These are phyloP conservation scores for Dothiorella sarmentorum DNA, from an alignment of 2,329 filamentous ascomycete species.

Conservation along the genomic window DNA sequence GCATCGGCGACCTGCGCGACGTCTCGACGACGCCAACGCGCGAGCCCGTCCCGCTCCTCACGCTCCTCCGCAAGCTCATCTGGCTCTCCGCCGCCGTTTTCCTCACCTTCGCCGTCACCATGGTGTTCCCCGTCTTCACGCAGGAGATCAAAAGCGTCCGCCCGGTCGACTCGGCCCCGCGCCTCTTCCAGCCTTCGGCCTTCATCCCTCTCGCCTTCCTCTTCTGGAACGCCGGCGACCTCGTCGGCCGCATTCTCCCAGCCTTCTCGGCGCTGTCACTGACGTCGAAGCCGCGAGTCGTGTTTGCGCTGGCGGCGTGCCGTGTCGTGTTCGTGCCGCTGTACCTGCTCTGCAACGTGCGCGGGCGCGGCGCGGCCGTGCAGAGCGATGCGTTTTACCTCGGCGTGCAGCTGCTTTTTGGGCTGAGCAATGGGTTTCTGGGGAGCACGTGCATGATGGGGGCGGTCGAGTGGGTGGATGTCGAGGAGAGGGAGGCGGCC, in stretches of 20 bases:
- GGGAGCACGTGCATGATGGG: conserved; percentile 91
- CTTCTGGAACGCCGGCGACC: conserved; percentile 88
- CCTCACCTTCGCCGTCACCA: conserved; percentile 76
- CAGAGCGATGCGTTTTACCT: conserved; percentile 86
- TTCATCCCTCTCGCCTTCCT: conserved; percentile 92
- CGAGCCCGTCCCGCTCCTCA: conserved; percentile 57
- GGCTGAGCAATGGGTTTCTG: conserved; percentile 81
- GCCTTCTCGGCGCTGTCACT: conserved; percentile 55
- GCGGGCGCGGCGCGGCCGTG: conserved; percentile 68
- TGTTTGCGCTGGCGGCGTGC: conserved; percentile 65
- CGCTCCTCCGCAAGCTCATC: conserved; percentile 71
- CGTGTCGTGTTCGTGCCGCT: conserved; percentile 74
- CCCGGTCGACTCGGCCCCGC: conserved; percentile 41
- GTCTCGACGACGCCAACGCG: conserved; percentile 31
- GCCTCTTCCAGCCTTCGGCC: conserved; percentile 65
- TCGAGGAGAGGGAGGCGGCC: conserved; percentile 79
- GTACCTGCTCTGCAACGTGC: conserved; percentile 86
- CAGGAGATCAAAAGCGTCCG: conserved; percentile 44
- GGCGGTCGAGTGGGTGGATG: conserved; percentile 74
- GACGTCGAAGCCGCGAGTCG: conserved; percentile 58
- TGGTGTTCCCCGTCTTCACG: conserved; percentile 95
- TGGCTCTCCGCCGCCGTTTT: conserved; percentile 77
- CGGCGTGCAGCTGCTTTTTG: conserved; percentile 78
- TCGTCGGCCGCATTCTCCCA: conserved; percentile 70
- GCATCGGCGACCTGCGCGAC: conserved; percentile 5